Evolutionary conservation across 2,329 filamentous ascomycete species (phyloP), one percentile per base, ranked within the genome.

Genomic region (Fusarium udum): DNA sequence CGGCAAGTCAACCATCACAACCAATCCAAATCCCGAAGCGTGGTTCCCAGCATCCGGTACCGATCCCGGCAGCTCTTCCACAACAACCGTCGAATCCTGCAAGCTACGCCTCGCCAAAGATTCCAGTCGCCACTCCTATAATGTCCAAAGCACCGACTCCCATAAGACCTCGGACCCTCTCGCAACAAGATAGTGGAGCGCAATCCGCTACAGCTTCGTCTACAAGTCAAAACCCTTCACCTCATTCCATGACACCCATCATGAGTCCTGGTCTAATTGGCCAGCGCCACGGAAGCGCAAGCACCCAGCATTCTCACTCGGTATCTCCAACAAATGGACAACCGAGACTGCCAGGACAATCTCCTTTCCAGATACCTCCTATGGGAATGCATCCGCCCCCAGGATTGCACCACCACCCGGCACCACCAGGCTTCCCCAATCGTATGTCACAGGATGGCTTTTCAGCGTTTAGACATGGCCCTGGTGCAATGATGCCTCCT

Each of bases 121-220:
- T 95, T 57, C 85, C 92, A 34, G 87, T 94, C 69, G 92, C 93
- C 15, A 96, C 93, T 39, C 95, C 96, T 13, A 92, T 91, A 32
- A 84, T 97, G 52, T 91, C 95, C 18, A 97, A 97, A 80, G 91
- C 92, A 26, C 91, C 94, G 10, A 95, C 93, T 18, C 93, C 95
- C 14, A 92, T 91, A 73, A 92, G 93, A 71, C 88, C 91, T 42
- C 91, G 94, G 62, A 93, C 95, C 69, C 84, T 90, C 52, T 96
- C 94, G 14, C 94, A 97, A 72, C 94, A 96, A 80, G 92, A 91
- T 32, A 90, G 90, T 15, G 90, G 91, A 79, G 86, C 89, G 3
- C 89, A 92, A 79, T 87, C 92, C 71, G 85, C 43, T 24, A 22
- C 61, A 37, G 53, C 84, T 46, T 86, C 86, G 13, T 83, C 81